These are phyloP conservation scores for Geotrichum siamense DNA, from an alignment of 1,139 yeast species.

Conservation along the genomic window DNA sequence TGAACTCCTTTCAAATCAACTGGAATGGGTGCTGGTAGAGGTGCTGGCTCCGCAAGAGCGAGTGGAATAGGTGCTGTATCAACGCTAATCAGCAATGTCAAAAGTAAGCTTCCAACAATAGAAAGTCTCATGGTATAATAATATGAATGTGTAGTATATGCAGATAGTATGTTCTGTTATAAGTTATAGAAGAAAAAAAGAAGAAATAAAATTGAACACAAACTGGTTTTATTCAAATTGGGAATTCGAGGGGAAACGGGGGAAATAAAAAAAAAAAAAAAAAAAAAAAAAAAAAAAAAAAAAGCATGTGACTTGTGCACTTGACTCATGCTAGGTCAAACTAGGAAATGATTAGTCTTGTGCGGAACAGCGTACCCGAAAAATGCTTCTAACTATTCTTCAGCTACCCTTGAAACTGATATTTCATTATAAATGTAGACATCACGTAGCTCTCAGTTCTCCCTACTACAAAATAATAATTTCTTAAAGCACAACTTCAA, in stretches of 20 bases:
- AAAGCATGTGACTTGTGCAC: neutral
- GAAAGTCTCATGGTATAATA: constrained; percentile 11
- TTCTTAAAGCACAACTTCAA: no score
- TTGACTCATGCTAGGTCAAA: no score
- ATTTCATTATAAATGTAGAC: no score
- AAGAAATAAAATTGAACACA: no score
- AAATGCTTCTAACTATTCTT: no score
- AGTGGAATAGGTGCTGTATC: constrained; percentile 2
- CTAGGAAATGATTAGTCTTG: no score
- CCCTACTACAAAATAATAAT: no score
- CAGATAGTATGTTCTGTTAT: neutral
- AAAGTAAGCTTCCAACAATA: constrained; percentile 7
- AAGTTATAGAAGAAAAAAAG: neutral
- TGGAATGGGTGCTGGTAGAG: constrained; percentile 6
- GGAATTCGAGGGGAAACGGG: neutral
- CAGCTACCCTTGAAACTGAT: no score
- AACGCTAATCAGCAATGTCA: neutral
- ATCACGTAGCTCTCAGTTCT: no score
- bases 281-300: neutral
- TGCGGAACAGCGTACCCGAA: no score
- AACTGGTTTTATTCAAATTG: no score
- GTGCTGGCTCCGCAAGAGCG: constrained; percentile 1
- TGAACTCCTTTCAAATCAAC: constrained; percentile 11
- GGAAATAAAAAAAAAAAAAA: neutral
- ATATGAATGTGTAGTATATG: neutral